A percentile compares a stretch with the other conserved stretches of the same genome.
Evolutionary conservation across 176 grass and related monocot genomes (phyloP).

Genomic region (Saccharum spontaneum): DNA sequence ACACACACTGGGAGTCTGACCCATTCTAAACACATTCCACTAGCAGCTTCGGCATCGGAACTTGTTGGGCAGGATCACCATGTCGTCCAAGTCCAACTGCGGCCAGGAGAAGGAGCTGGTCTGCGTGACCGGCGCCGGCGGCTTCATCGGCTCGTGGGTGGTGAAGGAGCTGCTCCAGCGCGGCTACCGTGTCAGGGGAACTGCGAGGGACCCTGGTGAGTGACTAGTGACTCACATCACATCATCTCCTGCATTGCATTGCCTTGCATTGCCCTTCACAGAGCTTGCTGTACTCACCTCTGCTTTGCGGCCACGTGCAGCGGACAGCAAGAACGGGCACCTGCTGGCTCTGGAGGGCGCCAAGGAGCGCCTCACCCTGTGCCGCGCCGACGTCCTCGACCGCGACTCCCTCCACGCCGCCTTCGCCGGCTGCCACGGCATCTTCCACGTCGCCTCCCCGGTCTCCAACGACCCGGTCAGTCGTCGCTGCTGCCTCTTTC

Average conservation of each 20-base stretch:
- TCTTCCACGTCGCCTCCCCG: slow-evolving; percentile 59
- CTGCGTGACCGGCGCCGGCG: slow-evolving; percentile 45
- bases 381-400: slow-evolving; percentile 51
- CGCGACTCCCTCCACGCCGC: slow-evolving; percentile 17
- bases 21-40: not conserved
- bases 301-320: not conserved
- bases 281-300: no score
- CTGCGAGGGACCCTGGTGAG: slow-evolving; percentile 46
- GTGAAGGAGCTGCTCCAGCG: slow-evolving; percentile 50
- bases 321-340: slow-evolving; percentile 47
- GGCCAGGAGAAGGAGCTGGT: slow-evolving; percentile 27
- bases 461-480: slow-evolving; percentile 38
- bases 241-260: not conserved
- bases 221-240: no score
- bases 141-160: slow-evolving; percentile 57
- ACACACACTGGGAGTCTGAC: no score
- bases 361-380: slow-evolving; percentile 35
- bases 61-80: not conserved
- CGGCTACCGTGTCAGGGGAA: slow-evolving; percentile 56
- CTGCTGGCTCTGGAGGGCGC: slow-evolving; percentile 26
- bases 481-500: not conserved
- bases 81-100: not conserved
- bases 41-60: not conserved
- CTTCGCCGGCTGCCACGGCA: slow-evolving; percentile 50
- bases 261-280: no score